These are phyloP conservation scores for Hippophae gyantsensis DNA, from an alignment of 306 rosid genomes.

Conservation along the genomic window DNA sequence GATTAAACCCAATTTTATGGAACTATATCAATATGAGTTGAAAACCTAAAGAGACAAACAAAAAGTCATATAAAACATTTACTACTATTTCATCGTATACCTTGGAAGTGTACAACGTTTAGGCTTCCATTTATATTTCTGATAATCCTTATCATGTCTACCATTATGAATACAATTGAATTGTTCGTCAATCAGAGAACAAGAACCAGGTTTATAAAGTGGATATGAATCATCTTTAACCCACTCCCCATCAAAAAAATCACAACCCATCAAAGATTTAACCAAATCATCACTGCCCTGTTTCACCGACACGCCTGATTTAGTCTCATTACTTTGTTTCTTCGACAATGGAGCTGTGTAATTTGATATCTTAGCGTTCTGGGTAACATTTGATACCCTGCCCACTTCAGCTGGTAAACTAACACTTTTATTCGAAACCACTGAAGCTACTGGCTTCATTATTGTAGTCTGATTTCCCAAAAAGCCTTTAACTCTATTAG, in stretches of 20 bases:
- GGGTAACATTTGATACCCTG: background rate
- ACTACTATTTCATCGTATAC: conserved; percentile 23
- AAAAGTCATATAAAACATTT: background rate
- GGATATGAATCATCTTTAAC: conserved; percentile 65
- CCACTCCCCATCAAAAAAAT: conserved; percentile 78
- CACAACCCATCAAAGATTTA: conserved; percentile 58
- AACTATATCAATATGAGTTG: background rate
- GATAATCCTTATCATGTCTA: conserved; percentile 64
- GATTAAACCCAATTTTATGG: background rate
- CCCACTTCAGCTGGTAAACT: background rate
- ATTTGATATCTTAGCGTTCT: conserved; percentile 19
- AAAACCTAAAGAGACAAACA: background rate
- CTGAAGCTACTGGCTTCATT: conserved; percentile 7
- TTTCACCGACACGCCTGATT: conserved; percentile 25
- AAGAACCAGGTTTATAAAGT: conserved; percentile 71
- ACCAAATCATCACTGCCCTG: conserved; percentile 27
- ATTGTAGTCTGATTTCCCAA: background rate
- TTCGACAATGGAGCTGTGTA: conserved; percentile 33
- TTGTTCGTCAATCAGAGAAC: conserved; percentile 70
- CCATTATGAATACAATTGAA: conserved; percentile 73
- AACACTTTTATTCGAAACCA: conserved; percentile 5
- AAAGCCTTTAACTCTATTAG: conserved; percentile 2
- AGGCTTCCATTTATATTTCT: conserved; percentile 81
- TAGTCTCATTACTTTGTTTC: conserved; percentile 26
- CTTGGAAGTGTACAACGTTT: conserved; percentile 74